phyloP scores from a whole-genome alignment of 352 stramenopile species.

The Pythium aquatile region DNA sequence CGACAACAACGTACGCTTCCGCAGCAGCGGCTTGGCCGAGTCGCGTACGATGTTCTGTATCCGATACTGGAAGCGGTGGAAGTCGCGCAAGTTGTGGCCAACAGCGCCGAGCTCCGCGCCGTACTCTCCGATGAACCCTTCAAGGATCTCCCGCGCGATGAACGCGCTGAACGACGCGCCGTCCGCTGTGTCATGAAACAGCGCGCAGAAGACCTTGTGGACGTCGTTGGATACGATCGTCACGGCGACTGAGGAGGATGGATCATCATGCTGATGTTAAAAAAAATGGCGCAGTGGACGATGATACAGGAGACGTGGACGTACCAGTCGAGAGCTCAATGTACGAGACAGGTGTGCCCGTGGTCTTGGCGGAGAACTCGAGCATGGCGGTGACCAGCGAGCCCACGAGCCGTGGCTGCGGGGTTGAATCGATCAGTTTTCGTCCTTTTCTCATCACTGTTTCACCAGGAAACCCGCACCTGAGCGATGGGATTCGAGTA shows the following conservation, averaged over 20 bases:
- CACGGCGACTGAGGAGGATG: conserved; percentile 66
- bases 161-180: conserved; percentile 80
- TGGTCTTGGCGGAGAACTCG: conserved; percentile 90
- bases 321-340: conserved; percentile 85
- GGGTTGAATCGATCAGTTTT: neutral
- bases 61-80: conserved; percentile 88
- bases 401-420: conserved; percentile 82
- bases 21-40: conserved; percentile 80
- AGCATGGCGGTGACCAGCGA: conserved; percentile 91
- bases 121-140: conserved; percentile 80
- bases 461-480: conserved; percentile 29
- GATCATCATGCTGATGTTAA: neutral
- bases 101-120: conserved; percentile 73
- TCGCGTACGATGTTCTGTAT: conserved; percentile 83
- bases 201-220: conserved; percentile 90
- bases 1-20: conserved; percentile 55
- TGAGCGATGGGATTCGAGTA: conserved; percentile 86
- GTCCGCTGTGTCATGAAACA: conserved; percentile 88
- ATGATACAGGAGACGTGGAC: conserved; percentile 19
- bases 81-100: conserved; percentile 90
- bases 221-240: conserved; percentile 88
- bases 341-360: conserved; percentile 87
- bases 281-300: neutral
- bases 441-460: neutral
- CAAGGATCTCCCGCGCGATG: conserved; percentile 86